A percentile compares a stretch with the other conserved stretches of the same genome.
phyloP scores from a whole-genome alignment of 352 stramenopile genomes.

The Blastocystis sp. region DNA sequence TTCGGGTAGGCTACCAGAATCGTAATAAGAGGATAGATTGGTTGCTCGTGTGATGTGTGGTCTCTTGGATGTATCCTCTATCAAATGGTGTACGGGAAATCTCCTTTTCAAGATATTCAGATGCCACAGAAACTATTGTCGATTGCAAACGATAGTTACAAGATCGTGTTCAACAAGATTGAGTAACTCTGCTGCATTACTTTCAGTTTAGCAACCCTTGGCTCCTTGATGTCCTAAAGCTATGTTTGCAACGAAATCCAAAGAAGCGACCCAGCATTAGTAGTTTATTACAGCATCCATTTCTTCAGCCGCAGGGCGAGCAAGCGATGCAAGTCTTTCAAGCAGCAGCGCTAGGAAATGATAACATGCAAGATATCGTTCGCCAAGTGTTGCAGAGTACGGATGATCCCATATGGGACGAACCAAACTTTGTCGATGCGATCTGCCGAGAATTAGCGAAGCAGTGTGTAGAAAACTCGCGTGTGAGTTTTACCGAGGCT shows the following conservation, averaged over 20 bases:
- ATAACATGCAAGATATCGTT: slow-evolving; percentile 28
- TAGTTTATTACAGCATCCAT: slow-evolving; percentile 75
- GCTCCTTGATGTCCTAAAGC: slow-evolving; percentile 77
- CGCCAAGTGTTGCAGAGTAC: not conserved
- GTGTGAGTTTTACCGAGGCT: not conserved
- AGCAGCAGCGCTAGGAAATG: not conserved
- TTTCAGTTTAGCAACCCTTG: slow-evolving; percentile 66
- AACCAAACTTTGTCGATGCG: not conserved
- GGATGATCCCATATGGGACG: not conserved
- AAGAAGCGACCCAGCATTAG: slow-evolving; percentile 73
- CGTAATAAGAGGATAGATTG: not conserved
- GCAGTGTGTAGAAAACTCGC: not conserved
- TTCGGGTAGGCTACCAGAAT: not conserved
- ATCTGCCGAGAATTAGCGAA: slow-evolving; percentile 7
- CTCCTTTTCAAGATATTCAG: slow-evolving; percentile 84
- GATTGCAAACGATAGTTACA: not conserved
- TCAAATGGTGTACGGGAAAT: slow-evolving; percentile 89
- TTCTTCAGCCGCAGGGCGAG: slow-evolving; percentile 64
- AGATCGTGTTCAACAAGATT: not conserved
- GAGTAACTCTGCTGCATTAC: not conserved
- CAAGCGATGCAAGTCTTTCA: slow-evolving; percentile 24
- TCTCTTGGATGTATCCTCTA: slow-evolving; percentile 91
- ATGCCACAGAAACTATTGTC: slow-evolving; percentile 86
- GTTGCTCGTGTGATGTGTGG: slow-evolving; percentile 77
- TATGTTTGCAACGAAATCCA: slow-evolving; percentile 77